These are phyloP conservation scores for Solanum dulcamara DNA, from an alignment of 257 asterid genomes.

Conservation along the genomic window DNA sequence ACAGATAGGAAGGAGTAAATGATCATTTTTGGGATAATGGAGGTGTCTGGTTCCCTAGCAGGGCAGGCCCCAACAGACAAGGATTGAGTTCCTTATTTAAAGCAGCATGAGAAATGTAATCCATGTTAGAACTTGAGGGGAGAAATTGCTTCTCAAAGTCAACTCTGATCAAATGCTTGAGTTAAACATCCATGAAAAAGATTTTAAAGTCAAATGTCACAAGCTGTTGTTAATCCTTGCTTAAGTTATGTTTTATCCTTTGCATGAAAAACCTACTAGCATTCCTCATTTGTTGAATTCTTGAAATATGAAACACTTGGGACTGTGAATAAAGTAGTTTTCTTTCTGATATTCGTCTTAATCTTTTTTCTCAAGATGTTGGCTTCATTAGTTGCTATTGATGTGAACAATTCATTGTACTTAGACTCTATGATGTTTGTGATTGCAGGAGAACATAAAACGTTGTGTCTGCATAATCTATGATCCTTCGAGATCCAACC, in stretches of 20 bases:
- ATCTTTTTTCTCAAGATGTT: background rate
- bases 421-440: background rate
- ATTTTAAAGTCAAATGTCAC: background rate
- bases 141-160: background rate
- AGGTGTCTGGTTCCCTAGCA: background rate
- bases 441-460: constrained; percentile 78
- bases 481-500: constrained; percentile 96
- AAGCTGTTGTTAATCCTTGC: background rate
- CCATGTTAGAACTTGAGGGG: background rate
- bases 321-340: background rate
- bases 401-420: background rate
- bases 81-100: background rate
- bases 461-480: constrained; percentile 93
- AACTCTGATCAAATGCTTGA: background rate
- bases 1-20: background rate
- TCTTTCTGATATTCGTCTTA: background rate
- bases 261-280: background rate
- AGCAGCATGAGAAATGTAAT: background rate
- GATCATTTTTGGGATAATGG: background rate
- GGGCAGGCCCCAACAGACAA: background rate
- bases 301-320: background rate
- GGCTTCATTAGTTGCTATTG: background rate
- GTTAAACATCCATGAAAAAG: background rate
- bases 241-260: background rate
- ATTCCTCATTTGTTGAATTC: background rate